Conservation (phyloP, 208 protist species). For the Herpetomonas samuelpessoai region DNA sequence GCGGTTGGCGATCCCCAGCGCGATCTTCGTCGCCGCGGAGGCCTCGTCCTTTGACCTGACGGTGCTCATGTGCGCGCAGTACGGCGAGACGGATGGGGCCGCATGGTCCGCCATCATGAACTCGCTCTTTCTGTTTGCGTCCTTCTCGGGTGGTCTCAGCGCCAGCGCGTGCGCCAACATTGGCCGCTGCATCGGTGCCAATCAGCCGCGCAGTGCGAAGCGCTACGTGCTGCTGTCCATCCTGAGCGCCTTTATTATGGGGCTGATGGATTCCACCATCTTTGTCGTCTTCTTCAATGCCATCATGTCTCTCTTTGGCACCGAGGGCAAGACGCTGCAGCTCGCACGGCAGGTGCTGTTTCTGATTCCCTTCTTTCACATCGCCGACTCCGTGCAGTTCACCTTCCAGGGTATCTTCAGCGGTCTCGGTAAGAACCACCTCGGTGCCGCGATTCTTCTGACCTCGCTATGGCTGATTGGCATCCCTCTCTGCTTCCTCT, state of each 20-base stretch:
- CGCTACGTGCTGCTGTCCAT: conserved; percentile 62
- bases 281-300: conserved; percentile 59
- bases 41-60: conserved; percentile 83
- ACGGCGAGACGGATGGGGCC: conserved; percentile 54
- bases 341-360: conserved; percentile 50
- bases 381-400: conserved; percentile 77
- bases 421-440: conserved; percentile 74
- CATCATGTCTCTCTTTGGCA: conserved; percentile 75
- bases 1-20: conserved; percentile 73
- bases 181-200: conserved; percentile 70
- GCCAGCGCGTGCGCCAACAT: conserved; percentile 79
- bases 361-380: conserved; percentile 73
- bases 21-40: conserved; percentile 84
- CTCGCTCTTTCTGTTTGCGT: conserved; percentile 68
- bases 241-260: conserved; percentile 26
- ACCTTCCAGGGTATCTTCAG: conserved; percentile 87
- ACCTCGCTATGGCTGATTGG: conserved; percentile 73
- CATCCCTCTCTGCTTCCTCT: conserved; percentile 57
- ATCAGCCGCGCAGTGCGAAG: conserved; percentile 49
- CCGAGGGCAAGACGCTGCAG: conserved; percentile 38
- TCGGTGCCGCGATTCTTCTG: conserved; percentile 72
- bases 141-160: conserved; percentile 66
- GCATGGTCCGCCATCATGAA: conserved; percentile 86
- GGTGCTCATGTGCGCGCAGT: conserved; percentile 63
- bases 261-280: conserved; percentile 44